Percentiles rank a stretch among this genome's conserved stretches.
phyloP scores from a whole-genome alignment of 768 basidiomycete genomes.

The Trametes cubensis region DNA sequence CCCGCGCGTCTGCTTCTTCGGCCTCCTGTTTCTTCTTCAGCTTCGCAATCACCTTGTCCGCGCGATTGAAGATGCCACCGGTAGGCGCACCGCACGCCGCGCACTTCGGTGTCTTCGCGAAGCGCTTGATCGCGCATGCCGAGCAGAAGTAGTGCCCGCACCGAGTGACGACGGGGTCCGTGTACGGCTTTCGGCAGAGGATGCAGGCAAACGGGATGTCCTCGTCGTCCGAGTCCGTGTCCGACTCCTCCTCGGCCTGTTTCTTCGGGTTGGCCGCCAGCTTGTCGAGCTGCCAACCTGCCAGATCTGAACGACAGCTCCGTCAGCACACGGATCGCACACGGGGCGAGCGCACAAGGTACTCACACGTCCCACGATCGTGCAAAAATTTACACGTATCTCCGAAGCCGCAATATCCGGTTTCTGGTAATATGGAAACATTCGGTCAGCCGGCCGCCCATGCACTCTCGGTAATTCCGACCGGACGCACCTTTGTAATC shows the following conservation, averaged over 20 bases:
- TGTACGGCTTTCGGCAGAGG: slow-evolving; percentile 93
- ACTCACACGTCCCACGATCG: slow-evolving; percentile 92
- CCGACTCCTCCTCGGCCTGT: slow-evolving; percentile 61
- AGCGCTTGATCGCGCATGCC: slow-evolving; percentile 93
- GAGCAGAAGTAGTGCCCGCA: slow-evolving; percentile 98
- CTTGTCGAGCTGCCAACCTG: slow-evolving; percentile 98
- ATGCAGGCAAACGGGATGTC: slow-evolving; percentile 99
- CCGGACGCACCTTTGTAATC: slow-evolving; percentile 90
- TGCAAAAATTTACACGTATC: slow-evolving; percentile 99
- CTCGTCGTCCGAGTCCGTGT: slow-evolving; percentile 74
- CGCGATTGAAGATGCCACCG: slow-evolving; percentile 95
- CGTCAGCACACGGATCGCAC: slow-evolving; percentile 26
- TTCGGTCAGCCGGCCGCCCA: slow-evolving; percentile 8
- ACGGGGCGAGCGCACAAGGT: slow-evolving; percentile 12
- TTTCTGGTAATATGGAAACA: slow-evolving; percentile 58
- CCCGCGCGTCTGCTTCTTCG: slow-evolving; percentile 52
- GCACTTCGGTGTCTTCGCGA: slow-evolving; percentile 92
- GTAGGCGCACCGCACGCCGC: slow-evolving; percentile 92
- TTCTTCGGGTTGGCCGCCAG: slow-evolving; percentile 76
- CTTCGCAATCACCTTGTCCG: slow-evolving; percentile 90
- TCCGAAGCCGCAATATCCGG: slow-evolving; percentile 98
- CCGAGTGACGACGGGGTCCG: slow-evolving; percentile 92
- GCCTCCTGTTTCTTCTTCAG: slow-evolving; percentile 72
- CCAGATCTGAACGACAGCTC: slow-evolving; percentile 63
- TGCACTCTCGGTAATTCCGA: slow-evolving; percentile 4